These are phyloP conservation scores for Dactylellina cionopaga DNA, from an alignment of 2,329 filamentous ascomycete genomes.

Conservation along the genomic window DNA sequence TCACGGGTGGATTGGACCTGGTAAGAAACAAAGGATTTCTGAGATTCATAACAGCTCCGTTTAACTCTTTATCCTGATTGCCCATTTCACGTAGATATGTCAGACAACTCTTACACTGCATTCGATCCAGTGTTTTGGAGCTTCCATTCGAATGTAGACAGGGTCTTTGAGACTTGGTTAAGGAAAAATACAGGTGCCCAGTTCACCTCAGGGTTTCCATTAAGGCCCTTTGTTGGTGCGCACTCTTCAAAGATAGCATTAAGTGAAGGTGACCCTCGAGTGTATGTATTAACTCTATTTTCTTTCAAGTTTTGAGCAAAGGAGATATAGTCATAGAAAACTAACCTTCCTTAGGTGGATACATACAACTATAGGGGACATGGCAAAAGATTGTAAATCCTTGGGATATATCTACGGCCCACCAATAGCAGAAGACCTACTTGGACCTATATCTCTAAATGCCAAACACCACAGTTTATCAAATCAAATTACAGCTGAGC, in stretches of 20 bases:
- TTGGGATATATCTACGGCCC: constrained; percentile 31
- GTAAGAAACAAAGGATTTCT: not conserved
- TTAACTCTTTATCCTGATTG: too few species aligned
- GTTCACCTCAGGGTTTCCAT: constrained; percentile 30
- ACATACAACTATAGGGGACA: constrained; percentile 50
- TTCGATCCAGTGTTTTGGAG: constrained; percentile 50
- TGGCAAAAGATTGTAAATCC: constrained; percentile 19
- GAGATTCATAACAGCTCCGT: not conserved
- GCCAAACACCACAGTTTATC: not conserved
- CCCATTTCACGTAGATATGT: constrained; percentile 1
- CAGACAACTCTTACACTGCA: constrained; percentile 43
- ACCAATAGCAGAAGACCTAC: not conserved
- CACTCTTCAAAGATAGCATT: not conserved
- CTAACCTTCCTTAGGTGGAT: constrained; percentile 20
- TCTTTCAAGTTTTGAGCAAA: not conserved
- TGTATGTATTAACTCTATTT: not conserved
- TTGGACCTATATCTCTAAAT: not conserved
- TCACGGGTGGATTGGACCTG: constrained; percentile 45
- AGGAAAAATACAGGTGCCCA: constrained; percentile 14
- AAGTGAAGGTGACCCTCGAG: constrained; percentile 15
- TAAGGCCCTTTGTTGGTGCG: constrained; percentile 33
- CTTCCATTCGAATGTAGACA: constrained; percentile 44
- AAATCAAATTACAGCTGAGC: not conserved
- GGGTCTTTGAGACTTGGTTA: constrained; percentile 44
- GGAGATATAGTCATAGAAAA: too few species aligned